Percentiles rank a stretch among this genome's conserved stretches.
These are phyloP conservation scores for Corinectria fuckeliana DNA, from an alignment of 2,329 filamentous ascomycete species.

Conservation along the genomic window DNA sequence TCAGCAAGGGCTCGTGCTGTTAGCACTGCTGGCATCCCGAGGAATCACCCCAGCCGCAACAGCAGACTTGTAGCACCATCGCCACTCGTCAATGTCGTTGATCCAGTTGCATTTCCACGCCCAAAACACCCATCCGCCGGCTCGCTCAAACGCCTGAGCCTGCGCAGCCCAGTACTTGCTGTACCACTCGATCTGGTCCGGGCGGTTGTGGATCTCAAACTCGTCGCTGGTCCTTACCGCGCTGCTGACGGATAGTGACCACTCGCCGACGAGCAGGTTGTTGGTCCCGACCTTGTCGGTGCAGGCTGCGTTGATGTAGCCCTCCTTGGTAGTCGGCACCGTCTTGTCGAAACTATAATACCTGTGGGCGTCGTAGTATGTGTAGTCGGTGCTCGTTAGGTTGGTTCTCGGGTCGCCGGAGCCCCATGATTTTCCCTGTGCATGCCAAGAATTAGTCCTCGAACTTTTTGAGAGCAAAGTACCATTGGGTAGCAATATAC, in stretches of 20 bases:
- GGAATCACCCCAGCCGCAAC: conserved; percentile 38
- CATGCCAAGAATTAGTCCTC: neutral
- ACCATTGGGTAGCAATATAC: conserved; percentile 21
- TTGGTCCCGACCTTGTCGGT: conserved; percentile 49
- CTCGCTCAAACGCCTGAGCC: conserved; percentile 59
- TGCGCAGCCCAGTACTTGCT: conserved; percentile 63
- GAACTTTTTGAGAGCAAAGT: neutral
- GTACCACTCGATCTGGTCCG: too few species aligned
- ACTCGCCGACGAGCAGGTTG: conserved; percentile 64
- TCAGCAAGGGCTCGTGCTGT: conserved; percentile 3
- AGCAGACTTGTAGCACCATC: conserved; percentile 54
- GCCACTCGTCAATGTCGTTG: conserved; percentile 52
- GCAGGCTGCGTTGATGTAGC: conserved; percentile 60
- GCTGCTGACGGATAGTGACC: conserved; percentile 59
- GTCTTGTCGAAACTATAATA: conserved; percentile 62
- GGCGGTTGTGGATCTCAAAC: conserved; percentile 49
- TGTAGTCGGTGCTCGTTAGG: conserved; percentile 50
- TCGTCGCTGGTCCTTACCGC: conserved; percentile 52
- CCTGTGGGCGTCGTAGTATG: conserved; percentile 64
- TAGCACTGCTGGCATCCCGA: conserved; percentile 29
- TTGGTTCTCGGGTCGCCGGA: conserved; percentile 58
- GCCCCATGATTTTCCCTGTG: conserved; percentile 56
- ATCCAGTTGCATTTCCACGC: conserved; percentile 59
- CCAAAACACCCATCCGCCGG: conserved; percentile 66
- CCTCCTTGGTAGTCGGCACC: conserved; percentile 51